Evolutionary conservation across 2,329 filamentous ascomycete genomes (phyloP).

Genomic region (Verruconis gallopava): DNA sequence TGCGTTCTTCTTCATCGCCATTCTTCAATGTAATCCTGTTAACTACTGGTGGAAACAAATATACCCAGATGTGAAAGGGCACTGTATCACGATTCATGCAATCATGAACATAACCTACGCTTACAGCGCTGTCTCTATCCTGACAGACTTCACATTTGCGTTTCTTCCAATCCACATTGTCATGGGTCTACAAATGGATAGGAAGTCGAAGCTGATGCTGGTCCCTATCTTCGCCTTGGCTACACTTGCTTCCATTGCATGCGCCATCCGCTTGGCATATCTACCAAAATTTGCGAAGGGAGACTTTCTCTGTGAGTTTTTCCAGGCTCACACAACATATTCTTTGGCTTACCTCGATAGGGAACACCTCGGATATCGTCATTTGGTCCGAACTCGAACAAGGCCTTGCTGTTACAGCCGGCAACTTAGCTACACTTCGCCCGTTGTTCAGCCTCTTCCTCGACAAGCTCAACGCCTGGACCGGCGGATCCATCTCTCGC

Average conservation of each 20-base stretch:
- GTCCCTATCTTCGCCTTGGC: background rate
- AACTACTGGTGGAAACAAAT: constrained; percentile 5
- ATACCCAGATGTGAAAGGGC: background rate
- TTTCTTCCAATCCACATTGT: constrained; percentile 20
- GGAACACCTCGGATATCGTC: constrained; percentile 15
- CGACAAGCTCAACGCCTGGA: background rate
- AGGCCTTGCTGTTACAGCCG: constrained; percentile 23
- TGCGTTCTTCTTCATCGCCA: constrained; percentile 8
- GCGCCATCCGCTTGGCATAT: background rate
- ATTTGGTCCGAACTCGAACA: constrained; percentile 22
- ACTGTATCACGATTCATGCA: constrained; percentile 1
- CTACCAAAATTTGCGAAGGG: background rate
- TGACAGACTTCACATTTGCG: constrained; percentile 14
- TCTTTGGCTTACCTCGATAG: no score
- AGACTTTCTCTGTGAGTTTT: no score
- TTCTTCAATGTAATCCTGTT: constrained; percentile 10
- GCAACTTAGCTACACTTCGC: constrained; percentile 20
- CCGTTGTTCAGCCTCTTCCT: constrained; percentile 17
- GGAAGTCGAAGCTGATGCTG: constrained; percentile 5
- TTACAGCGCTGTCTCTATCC: constrained; percentile 11
- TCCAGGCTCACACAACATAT: no score
- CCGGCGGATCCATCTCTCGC: background rate
- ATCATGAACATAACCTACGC: constrained; percentile 10
- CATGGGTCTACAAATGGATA: constrained; percentile 17
- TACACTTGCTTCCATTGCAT: background rate